Conservation (phyloP, 108 stramenopile species). For the Stephanodiscus minutulus region DNA sequence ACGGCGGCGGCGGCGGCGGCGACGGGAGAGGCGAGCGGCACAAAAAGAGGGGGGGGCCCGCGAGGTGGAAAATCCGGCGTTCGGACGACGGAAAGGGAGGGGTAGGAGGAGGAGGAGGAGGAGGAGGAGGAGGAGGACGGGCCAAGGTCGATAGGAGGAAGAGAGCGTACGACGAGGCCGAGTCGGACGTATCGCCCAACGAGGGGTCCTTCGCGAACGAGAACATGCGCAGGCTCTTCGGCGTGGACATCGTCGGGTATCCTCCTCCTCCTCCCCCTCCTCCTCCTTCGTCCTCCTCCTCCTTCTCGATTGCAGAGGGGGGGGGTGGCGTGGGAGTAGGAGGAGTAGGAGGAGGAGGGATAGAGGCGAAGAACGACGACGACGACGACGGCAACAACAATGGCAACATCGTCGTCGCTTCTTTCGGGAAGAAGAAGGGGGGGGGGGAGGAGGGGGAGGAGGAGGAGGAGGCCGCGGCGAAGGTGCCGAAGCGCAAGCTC, state of each 20-base stretch:
- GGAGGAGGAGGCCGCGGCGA: not conserved
- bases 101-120: constrained; percentile 4
- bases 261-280: no score
- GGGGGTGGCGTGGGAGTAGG: not conserved
- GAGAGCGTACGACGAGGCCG: constrained; percentile 36
- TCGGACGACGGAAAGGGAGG: constrained; percentile 13
- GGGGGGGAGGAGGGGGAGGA: not conserved
- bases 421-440: not conserved
- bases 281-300: no score
- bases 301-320: no score
- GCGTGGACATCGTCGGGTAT: constrained; percentile 40
- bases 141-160: constrained; percentile 17
- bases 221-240: constrained; percentile 55
- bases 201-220: constrained; percentile 73
- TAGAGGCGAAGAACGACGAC: not conserved
- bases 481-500: constrained; percentile 59
- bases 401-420: constrained; percentile 1
- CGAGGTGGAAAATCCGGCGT: not conserved
- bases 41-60: not conserved
- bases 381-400: not conserved
- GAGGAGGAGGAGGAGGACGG: not conserved
- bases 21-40: no score
- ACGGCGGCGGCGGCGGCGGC: no score
- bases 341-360: not conserved
- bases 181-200: constrained; percentile 33